These are phyloP conservation scores for Exophiala sp. DNA, from an alignment of 2,329 filamentous ascomycete genomes.

Conservation along the genomic window DNA sequence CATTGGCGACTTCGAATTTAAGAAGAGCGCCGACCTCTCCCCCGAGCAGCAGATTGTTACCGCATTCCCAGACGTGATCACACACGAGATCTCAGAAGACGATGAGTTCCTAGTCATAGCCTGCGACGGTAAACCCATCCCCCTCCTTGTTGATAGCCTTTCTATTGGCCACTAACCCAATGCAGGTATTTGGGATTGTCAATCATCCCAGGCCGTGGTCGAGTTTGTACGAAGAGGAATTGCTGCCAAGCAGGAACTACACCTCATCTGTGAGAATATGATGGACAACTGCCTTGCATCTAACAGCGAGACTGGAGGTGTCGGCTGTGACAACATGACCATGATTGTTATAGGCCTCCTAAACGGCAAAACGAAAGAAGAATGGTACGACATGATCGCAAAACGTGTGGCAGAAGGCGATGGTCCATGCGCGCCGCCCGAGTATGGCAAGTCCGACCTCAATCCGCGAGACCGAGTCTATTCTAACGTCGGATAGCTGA, in stretches of 20 bases:
- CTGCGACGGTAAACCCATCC: slow-evolving; percentile 68
- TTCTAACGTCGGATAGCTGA: slow-evolving; percentile 57
- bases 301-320: slow-evolving; percentile 94
- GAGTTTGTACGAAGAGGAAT: slow-evolving; percentile 97
- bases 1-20: slow-evolving; percentile 99
- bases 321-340: slow-evolving; percentile 99
- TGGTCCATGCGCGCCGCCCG: slow-evolving; percentile 94
- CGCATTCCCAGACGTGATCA: slow-evolving; percentile 87
- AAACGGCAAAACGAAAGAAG: slow-evolving; percentile 85
- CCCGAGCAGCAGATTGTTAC: slow-evolving; percentile 99
- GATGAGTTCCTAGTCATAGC: slow-evolving; percentile 94
- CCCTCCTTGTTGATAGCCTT: background rate
- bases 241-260: slow-evolving; percentile 88
- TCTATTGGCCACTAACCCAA: slow-evolving; percentile 8
- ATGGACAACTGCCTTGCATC: slow-evolving; percentile 99
- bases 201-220: slow-evolving; percentile 93
- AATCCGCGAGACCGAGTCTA: slow-evolving; percentile 36
- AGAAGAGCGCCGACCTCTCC: slow-evolving; percentile 93
- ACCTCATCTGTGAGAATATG: slow-evolving; percentile 98
- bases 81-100: slow-evolving; percentile 83
- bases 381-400: slow-evolving; percentile 96
- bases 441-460: slow-evolving; percentile 83
- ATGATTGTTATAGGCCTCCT: slow-evolving; percentile 88
- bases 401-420: slow-evolving; percentile 93
- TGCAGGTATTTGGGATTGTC: slow-evolving; percentile 97